phyloP scores from a whole-genome alignment of 2,329 filamentous ascomycete genomes.

The Parastagonospora avenae region DNA sequence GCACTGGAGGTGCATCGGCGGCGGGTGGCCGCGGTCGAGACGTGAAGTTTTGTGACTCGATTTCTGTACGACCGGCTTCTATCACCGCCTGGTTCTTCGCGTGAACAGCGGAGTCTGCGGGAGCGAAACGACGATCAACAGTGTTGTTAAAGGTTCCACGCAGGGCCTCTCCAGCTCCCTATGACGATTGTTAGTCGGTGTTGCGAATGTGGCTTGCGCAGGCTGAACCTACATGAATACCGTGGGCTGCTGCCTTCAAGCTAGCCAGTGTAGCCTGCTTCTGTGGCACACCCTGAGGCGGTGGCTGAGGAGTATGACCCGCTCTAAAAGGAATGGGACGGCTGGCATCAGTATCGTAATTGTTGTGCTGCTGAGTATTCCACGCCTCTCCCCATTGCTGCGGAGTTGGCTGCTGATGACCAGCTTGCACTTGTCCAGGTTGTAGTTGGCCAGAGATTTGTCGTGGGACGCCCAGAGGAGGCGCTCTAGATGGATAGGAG shows the following conservation, averaged over 20 bases:
- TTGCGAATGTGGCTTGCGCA: background rate
- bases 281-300: conserved; percentile 8
- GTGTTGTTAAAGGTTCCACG: conserved; percentile 42
- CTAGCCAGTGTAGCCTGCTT: conserved; percentile 40
- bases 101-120: conserved; percentile 30
- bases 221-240: conserved; percentile 39
- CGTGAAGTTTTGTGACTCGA: conserved; percentile 29
- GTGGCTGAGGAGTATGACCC: conserved; percentile 18
- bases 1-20: conserved; percentile 13
- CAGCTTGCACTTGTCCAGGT: conserved; percentile 17
- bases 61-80: conserved; percentile 37
- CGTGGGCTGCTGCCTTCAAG: conserved; percentile 40
- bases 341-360: conserved; percentile 15
- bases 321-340: conserved; percentile 28
- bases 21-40: conserved; percentile 12
- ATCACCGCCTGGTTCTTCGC: conserved; percentile 42
- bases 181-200: conserved; percentile 5
- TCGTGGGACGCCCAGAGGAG: conserved; percentile 38
- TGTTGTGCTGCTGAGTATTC: conserved; percentile 7
- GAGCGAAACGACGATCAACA: conserved; percentile 36
- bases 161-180: conserved; percentile 45
- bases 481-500: conserved; percentile 41
- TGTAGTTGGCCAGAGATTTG: conserved; percentile 20
- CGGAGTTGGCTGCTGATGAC: conserved; percentile 16
- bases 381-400: conserved; percentile 9